Conservation (phyloP, 1,139 yeast species). For the Suhomyces terraborum region DNA sequence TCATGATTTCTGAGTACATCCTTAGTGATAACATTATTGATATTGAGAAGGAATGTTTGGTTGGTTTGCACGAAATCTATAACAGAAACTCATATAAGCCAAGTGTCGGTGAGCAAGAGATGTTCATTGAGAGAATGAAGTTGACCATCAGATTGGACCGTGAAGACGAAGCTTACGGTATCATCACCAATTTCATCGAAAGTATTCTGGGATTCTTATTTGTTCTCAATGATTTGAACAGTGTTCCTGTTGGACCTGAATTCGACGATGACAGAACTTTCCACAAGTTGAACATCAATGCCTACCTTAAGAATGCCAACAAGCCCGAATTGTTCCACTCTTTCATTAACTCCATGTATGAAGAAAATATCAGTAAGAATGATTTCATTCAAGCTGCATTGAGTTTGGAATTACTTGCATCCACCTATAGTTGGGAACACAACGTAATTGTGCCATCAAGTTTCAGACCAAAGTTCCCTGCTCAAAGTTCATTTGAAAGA, state of each 20-base stretch:
- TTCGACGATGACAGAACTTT: conserved; percentile 86
- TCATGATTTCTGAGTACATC: conserved; percentile 66
- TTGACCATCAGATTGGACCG: conserved; percentile 56
- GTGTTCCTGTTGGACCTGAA: conserved; percentile 80
- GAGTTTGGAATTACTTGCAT: conserved; percentile 74
- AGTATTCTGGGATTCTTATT: conserved; percentile 65
- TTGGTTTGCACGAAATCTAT: conserved; percentile 67
- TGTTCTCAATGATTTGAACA: conserved; percentile 65
- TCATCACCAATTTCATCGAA: conserved; percentile 55
- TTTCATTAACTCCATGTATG: conserved; percentile 74
- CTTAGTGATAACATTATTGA: conserved; percentile 60
- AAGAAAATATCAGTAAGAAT: conserved; percentile 58
- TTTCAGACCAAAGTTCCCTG: conserved; percentile 71
- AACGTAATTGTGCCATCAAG: conserved; percentile 57
- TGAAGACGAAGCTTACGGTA: conserved; percentile 65
- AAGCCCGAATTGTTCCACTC: conserved; percentile 80
- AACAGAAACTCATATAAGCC: conserved; percentile 61
- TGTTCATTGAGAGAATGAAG: conserved; percentile 54
- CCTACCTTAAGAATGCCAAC: conserved; percentile 75
- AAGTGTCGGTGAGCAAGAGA: conserved; percentile 52
- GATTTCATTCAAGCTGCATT: conserved; percentile 84
- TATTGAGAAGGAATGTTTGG: conserved; percentile 62
- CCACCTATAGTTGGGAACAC: conserved; percentile 77
- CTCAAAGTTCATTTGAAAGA: conserved; percentile 78
- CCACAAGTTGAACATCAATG: conserved; percentile 74